Evolutionary conservation across 1,284 basidiomycete species (phyloP).

Genomic region (Ustilago vetiveriae): DNA sequence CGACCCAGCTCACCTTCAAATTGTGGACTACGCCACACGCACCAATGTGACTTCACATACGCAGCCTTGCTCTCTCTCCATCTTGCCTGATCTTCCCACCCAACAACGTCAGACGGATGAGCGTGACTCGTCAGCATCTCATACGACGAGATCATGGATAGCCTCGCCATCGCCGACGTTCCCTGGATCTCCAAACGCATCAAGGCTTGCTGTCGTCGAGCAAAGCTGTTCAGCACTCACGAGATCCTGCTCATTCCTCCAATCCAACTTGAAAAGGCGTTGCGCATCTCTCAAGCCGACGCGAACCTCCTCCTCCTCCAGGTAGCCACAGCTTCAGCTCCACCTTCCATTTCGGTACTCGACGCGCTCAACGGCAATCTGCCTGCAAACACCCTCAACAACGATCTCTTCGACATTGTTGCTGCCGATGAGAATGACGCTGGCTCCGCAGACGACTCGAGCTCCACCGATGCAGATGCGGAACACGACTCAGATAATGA

Average conservation of each 20-base stretch:
- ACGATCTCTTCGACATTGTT: conserved; percentile 6
- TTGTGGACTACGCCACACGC: too few relatives aligned
- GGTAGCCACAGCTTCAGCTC: conserved; percentile 24
- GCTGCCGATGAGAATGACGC: conserved; percentile 5
- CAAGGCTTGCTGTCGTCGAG: conserved; percentile 45
- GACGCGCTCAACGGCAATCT: conserved; percentile 26
- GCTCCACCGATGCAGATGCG: conserved; percentile 4
- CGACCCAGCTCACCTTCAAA: background rate
- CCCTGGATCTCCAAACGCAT: conserved; percentile 43
- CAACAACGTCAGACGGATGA: background rate
- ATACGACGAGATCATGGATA: conserved; percentile 13
- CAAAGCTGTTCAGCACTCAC: conserved; percentile 35
- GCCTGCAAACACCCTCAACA: background rate
- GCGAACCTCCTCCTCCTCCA: conserved; percentile 21
- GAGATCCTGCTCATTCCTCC: conserved; percentile 34
- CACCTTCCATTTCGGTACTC: conserved; percentile 26
- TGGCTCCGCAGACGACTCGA: conserved; percentile 4
- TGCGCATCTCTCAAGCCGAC: conserved; percentile 20
- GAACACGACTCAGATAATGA: background rate
- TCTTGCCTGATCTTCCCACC: background rate
- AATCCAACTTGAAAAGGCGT: conserved; percentile 24
- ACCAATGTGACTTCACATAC: too few relatives aligned
- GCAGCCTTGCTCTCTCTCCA: too few relatives aligned
- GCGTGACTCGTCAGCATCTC: background rate
- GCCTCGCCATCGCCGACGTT: conserved; percentile 32